Conservation (phyloP, 2,329 filamentous ascomycete genomes). For the Ceratocystis ficicola region DNA sequence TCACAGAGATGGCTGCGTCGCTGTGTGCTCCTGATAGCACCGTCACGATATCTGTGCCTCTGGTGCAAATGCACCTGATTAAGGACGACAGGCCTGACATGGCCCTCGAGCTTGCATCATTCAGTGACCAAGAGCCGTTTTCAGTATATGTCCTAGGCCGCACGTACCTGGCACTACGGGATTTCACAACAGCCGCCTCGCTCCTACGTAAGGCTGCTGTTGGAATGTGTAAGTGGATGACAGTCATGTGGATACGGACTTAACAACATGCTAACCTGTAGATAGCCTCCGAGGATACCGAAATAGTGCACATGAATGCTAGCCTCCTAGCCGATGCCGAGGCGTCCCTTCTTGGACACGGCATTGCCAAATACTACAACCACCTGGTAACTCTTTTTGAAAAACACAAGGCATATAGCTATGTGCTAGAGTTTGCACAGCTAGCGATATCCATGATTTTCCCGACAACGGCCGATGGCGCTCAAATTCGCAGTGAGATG, state of each 20-base stretch:
- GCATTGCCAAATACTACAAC: conserved; percentile 71
- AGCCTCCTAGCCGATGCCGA: conserved; percentile 29
- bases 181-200: conserved; percentile 59
- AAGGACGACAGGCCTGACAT: conserved; percentile 49
- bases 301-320: conserved; percentile 32
- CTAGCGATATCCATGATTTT: conserved; percentile 56
- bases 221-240: conserved; percentile 56
- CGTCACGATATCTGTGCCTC: conserved; percentile 48
- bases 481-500: conserved; percentile 48
- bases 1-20: conserved; percentile 56
- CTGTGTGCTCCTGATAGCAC: conserved; percentile 53
- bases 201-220: conserved; percentile 75
- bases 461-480: conserved; percentile 24
- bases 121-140: conserved; percentile 47
- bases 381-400: conserved; percentile 80
- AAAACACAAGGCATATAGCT: conserved; percentile 60
- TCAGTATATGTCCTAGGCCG: conserved; percentile 76
- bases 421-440: conserved; percentile 71
- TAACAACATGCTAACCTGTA: not conserved
- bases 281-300: conserved; percentile 36
- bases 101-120: conserved; percentile 44
- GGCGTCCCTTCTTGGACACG: conserved; percentile 57
- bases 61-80: conserved; percentile 51
- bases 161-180: conserved; percentile 58
- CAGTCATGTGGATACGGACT: not conserved